Base-by-base conservation (phyloP, 1,284 basidiomycete species). In the Austroboletus novae-zelandiae region DNA sequence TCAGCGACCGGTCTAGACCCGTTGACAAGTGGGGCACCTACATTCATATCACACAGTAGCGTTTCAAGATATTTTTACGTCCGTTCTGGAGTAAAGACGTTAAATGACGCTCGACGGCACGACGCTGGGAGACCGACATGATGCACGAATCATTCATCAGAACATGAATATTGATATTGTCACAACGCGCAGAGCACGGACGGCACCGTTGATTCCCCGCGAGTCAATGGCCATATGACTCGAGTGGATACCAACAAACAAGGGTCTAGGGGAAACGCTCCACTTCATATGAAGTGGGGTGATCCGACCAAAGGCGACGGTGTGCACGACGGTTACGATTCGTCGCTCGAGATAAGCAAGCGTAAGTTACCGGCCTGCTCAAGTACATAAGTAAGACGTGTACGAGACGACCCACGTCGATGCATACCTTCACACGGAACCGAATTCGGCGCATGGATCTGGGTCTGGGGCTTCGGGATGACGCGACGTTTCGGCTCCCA, bases 21-120 rank as follows among this genome's bases (percentile, higher is more conserved):
- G 5, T 29, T 29, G 36, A 18, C 32, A 41, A 39, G 60, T 58
- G 60, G 51, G 47, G 43, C 41, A 42, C 31, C 31, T n/a, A 15
- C 29, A 14, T 23, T 31, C 45, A 43, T 29, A 46, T 62, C 57
- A 60, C 45, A 37, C 23, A 15, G 23, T 39, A 37, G 20, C 29
- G 9, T 14, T 32, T 32, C 14, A 9, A 32, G 14, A 14, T 32
- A 9, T 14, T 32, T 32, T 32, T 32, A 5, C 14, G 31, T 32
- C 9, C 10, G 10, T 32, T 11, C 14, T 32, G 3, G 31, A 10
- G 31, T 2, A 9, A 32, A 32, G 6, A 32, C 31, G 31, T 23
- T 23, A 5, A 32, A 32, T 32, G 31, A 32, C 31, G 31, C 29
- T 25, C 27, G 8, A 39, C 43, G 18, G 43, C 39, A 32, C 36